Evolutionary conservation across 2,329 filamentous ascomycete genomes (phyloP).

Genomic region (Fusarium acutatum): DNA sequence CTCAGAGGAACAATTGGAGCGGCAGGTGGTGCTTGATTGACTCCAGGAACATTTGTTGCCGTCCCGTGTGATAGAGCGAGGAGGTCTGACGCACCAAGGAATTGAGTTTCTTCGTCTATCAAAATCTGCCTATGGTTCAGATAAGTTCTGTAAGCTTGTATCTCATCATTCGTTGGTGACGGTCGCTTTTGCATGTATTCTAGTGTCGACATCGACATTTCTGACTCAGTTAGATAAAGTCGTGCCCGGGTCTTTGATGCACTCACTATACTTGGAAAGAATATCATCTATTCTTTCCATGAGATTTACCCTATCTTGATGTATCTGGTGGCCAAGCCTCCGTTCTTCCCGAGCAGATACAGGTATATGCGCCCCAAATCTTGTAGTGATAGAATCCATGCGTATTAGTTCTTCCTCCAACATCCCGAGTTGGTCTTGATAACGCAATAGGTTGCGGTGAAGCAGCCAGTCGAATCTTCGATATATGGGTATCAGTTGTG

Average conservation of each 20-base stretch:
- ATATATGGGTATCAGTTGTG: conserved; percentile 70
- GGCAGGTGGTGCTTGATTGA: neutral
- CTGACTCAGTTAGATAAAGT: conserved; percentile 45
- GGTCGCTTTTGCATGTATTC: conserved; percentile 59
- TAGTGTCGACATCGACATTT: conserved; percentile 68
- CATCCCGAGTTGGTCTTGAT: conserved; percentile 86
- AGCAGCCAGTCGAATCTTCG: conserved; percentile 84
- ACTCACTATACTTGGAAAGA: conserved; percentile 24
- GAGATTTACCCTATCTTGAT: neutral
- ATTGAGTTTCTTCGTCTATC: conserved; percentile 65
- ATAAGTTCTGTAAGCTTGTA: conserved; percentile 59
- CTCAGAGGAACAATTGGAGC: conserved; percentile 10
- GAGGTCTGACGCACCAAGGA: conserved; percentile 56
- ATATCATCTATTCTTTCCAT: neutral
- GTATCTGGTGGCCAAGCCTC: neutral
- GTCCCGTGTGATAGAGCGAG: conserved; percentile 3
- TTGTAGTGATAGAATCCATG: conserved; percentile 69
- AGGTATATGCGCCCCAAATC: conserved; percentile 44
- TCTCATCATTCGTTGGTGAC: conserved; percentile 60
- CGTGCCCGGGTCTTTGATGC: too few species aligned
- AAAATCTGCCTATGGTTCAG: conserved; percentile 61
- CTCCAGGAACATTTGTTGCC: neutral
- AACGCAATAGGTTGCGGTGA: conserved; percentile 80
- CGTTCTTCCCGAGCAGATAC: conserved; percentile 25
- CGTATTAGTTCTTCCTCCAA: conserved; percentile 79